phyloP scores from a whole-genome alignment of 2,329 filamentous ascomycete genomes.

The Beauveria scarabaeidicola region DNA sequence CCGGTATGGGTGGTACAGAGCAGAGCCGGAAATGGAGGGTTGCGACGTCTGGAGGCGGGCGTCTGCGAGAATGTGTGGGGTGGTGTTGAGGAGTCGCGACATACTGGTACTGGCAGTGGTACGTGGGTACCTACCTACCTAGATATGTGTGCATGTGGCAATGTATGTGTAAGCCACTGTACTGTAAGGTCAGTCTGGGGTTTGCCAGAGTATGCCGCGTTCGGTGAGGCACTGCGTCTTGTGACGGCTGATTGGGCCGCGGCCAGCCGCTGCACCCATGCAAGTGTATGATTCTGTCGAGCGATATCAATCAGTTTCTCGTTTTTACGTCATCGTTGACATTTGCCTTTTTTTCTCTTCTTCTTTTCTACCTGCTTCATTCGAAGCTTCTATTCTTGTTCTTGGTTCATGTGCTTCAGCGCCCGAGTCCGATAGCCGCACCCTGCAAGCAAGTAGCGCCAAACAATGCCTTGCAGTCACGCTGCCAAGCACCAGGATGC shows the following conservation, averaged over 20 bases:
- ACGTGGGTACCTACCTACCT: too few species aligned
- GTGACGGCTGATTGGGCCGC: background rate
- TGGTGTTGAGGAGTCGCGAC: slow-evolving; percentile 2
- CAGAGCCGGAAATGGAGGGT: background rate
- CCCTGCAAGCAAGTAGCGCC: too few species aligned
- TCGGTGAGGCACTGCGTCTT: background rate
- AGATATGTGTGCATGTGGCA: too few species aligned
- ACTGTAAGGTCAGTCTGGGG: too few species aligned
- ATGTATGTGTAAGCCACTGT: too few species aligned
- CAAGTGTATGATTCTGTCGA: too few species aligned
- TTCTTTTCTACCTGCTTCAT: background rate
- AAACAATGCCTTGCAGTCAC: background rate
- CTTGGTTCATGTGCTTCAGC: too few species aligned
- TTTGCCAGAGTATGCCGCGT: background rate
- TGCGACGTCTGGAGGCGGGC: background rate
- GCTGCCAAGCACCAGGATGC: background rate
- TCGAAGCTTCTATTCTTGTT: background rate
- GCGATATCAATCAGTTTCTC: too few species aligned
- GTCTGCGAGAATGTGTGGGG: background rate
- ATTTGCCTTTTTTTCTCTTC: background rate
- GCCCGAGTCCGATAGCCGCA: too few species aligned
- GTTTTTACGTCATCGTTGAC: too few species aligned
- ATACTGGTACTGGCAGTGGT: too few species aligned
- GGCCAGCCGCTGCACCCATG: slow-evolving; percentile 4
- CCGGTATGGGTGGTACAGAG: background rate